A percentile compares a stretch with the other conserved stretches of the same genome.
Evolutionary conservation across 331 rosid species (phyloP).

Genomic region (Acacia pycnantha): DNA sequence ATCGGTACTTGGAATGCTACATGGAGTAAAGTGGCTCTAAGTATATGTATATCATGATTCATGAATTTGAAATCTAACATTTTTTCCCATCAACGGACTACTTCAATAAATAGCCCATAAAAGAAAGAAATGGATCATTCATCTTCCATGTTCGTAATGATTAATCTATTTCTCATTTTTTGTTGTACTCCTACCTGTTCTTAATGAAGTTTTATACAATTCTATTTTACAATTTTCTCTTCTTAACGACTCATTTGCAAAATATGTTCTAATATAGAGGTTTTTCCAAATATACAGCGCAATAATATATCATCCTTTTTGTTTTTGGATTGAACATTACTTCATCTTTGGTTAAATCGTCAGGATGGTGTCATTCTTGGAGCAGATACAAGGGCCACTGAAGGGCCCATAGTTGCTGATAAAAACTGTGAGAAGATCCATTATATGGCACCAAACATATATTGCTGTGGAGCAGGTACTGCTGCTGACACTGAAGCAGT

Average conservation of each 20-base stretch:
- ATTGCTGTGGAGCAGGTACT: slow-evolving; percentile 98
- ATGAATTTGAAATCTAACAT: neutral
- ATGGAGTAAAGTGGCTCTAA: neutral
- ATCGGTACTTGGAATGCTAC: neutral
- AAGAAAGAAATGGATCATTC: neutral
- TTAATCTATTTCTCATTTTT: neutral
- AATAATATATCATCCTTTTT: neutral
- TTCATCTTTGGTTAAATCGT: neutral
- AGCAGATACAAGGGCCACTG: slow-evolving; percentile 96
- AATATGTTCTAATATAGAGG: neutral
- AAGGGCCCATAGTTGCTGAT: slow-evolving; percentile 89
- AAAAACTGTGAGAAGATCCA: slow-evolving; percentile 95
- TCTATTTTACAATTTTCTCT: neutral
- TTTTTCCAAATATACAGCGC: neutral
- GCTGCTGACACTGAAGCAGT: slow-evolving; percentile 99
- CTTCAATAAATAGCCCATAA: neutral
- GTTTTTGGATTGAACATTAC: neutral
- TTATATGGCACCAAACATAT: slow-evolving; percentile 90
- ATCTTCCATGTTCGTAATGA: neutral
- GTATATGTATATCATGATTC: neutral
- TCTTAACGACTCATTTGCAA: neutral
- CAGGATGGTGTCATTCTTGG: slow-evolving; percentile 98
- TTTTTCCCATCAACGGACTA: neutral
- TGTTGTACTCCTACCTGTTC: neutral
- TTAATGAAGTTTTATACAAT: neutral